Evolutionary conservation across 306 rosid genomes (phyloP).

Genomic region (Betula pendula): DNA sequence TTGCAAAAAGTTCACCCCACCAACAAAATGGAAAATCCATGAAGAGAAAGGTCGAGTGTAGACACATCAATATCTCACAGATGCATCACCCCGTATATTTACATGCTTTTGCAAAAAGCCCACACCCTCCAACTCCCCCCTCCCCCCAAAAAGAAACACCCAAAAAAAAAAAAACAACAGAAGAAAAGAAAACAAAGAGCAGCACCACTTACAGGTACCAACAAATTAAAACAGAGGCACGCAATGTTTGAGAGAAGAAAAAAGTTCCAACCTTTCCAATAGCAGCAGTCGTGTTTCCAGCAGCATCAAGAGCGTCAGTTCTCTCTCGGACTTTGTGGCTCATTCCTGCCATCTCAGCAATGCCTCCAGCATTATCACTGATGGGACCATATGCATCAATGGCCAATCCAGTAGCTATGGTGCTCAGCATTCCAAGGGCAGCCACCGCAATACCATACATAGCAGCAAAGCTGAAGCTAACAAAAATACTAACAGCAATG

Average conservation of each 20-base stretch:
- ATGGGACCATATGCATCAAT: slow-evolving; percentile 98
- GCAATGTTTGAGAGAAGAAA: background rate
- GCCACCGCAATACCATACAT: slow-evolving; percentile 98
- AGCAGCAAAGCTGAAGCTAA: slow-evolving; percentile 94
- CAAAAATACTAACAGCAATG: slow-evolving; percentile 82
- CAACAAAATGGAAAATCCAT: background rate
- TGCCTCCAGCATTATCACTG: slow-evolving; percentile 98
- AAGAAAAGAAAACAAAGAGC: background rate
- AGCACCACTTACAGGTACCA: background rate
- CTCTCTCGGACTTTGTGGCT: slow-evolving; percentile 91
- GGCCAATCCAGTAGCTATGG: slow-evolving; percentile 96
- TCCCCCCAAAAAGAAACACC: background rate
- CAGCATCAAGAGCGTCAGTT: slow-evolving; percentile 98
- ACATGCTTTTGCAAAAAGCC: background rate
- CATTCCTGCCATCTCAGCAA: slow-evolving; percentile 99
- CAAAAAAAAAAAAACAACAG: background rate
- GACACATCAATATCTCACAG: too few species aligned
- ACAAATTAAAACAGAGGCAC: background rate
- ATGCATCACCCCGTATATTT: background rate
- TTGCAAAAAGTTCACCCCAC: background rate
- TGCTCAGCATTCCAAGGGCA: slow-evolving; percentile 97
- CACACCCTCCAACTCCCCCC: background rate
- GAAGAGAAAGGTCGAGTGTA: background rate
- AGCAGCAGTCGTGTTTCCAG: slow-evolving; percentile 97
- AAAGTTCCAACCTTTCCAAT: slow-evolving; percentile 77